A percentile compares a stretch with the other conserved stretches of the same genome.
phyloP scores from a whole-genome alignment of 768 basidiomycete genomes.

The Boletus rubroflammeus region DNA sequence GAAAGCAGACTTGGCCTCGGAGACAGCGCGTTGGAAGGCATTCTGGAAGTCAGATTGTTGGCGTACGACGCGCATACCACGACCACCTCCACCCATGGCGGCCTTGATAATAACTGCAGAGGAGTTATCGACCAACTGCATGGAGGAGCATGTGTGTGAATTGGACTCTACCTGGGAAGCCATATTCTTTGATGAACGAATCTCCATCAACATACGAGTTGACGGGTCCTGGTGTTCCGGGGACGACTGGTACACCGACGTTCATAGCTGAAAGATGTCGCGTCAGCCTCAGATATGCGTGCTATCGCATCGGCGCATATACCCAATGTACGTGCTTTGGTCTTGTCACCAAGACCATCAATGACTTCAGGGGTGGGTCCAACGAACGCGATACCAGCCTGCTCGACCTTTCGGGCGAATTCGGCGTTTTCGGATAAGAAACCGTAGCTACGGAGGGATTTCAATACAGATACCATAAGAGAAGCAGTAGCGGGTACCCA shows the following conservation, averaged over 20 bases:
- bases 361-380: slow-evolving; percentile 96
- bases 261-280: slow-evolving; percentile 62
- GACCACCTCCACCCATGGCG: slow-evolving; percentile 97
- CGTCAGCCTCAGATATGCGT: slow-evolving; percentile 1
- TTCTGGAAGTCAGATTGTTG: slow-evolving; percentile 89
- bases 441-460: slow-evolving; percentile 64
- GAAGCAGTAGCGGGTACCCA: slow-evolving; percentile 49
- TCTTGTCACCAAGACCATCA: slow-evolving; percentile 97
- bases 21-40: slow-evolving; percentile 87
- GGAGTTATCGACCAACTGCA: slow-evolving; percentile 7
- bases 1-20: slow-evolving; percentile 94
- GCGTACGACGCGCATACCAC: slow-evolving; percentile 98
- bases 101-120: slow-evolving; percentile 94
- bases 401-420: slow-evolving; percentile 97
- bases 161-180: slow-evolving; percentile 73
- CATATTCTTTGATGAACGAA: slow-evolving; percentile 90
- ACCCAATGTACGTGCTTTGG: slow-evolving; percentile 91
- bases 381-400: slow-evolving; percentile 95
- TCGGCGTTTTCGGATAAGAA: slow-evolving; percentile 96
- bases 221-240: slow-evolving; percentile 96
- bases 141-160: background rate
- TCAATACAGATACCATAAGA: slow-evolving; percentile 3
- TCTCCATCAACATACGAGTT: slow-evolving; percentile 73
- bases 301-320: slow-evolving; percentile 13
- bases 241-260: slow-evolving; percentile 92